Conservation (phyloP, 208 protist species). For the Wallacemonas rigidus region DNA sequence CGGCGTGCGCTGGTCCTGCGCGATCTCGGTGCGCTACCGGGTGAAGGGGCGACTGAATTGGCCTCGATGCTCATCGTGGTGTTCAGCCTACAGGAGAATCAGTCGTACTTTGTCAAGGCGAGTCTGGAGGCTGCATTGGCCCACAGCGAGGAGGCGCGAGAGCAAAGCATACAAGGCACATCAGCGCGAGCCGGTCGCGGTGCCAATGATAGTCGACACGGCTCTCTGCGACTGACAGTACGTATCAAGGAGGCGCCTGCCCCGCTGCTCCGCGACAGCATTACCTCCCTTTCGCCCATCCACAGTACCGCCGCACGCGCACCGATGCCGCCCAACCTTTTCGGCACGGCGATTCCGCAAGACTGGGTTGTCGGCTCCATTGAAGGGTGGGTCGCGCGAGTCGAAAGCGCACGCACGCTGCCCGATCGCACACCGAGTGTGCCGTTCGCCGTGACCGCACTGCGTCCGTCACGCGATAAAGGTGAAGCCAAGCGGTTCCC, state of each 20-base stretch:
- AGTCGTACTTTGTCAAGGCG: constrained; percentile 47
- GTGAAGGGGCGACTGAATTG: constrained; percentile 24
- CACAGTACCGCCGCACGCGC: neutral
- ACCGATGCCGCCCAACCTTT: constrained; percentile 28
- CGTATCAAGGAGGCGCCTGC: constrained; percentile 26
- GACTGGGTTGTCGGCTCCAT: constrained; percentile 69
- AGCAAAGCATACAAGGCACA: no score
- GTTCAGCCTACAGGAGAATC: constrained; percentile 50
- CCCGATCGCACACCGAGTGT: neutral
- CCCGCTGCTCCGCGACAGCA: constrained; percentile 48
- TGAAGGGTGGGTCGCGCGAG: constrained; percentile 51
- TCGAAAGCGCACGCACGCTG: constrained; percentile 7
- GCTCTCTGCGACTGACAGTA: constrained; percentile 27
- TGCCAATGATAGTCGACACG: neutral
- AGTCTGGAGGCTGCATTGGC: constrained; percentile 26
- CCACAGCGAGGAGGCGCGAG: no score
- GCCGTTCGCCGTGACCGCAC: neutral
- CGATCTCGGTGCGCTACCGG: constrained; percentile 20
- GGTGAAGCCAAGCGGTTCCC: constrained; percentile 25
- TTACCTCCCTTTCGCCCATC: constrained; percentile 46
- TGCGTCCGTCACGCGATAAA: constrained; percentile 13
- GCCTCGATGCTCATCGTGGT: constrained; percentile 54
- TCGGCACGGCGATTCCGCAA: constrained; percentile 48
- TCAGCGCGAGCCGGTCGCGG: neutral
- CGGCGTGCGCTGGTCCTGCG: constrained; percentile 23